Evolutionary conservation across 805 yeast species (phyloP), one percentile per base, ranked within the genome.

Genomic region (Debaryomyces maramus): DNA sequence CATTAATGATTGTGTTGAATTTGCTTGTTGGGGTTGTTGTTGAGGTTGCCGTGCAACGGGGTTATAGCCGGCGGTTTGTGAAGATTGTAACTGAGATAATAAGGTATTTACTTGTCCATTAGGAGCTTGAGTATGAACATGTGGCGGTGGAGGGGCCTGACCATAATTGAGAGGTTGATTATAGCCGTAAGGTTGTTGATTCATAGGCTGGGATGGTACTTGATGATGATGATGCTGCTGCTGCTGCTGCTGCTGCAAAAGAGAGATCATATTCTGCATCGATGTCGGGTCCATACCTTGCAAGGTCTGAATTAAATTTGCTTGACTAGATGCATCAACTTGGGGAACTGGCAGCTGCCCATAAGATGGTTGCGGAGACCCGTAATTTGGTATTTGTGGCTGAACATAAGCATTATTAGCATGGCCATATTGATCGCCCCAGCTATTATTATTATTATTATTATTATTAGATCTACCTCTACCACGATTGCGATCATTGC

Each of bases 221-320:
- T 33, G 39, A 9, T 31, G 39, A 22, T 38, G 50, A 32, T 46
- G 50, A 16, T 51, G 60, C 33, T 53, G 62, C 20, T 46, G 56
- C 40, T 46, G 58, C 35, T 51, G 60, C 33, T 53, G 61, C 26
- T 48, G 56, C 41, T 61, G 67, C 24, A 67, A 49, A 11, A 60
- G 41, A 11, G 51, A 46, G 9, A 66, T 50, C 45, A 65, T 55
- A 38, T 50, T 62, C 39, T 65, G 71, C 52, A 59, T 56, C 15
- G 70, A 52, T 14, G 53, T 46, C 3, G 67, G 67, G 37, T 64
- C 67, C 45, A 66, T 45, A 22, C 44, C 52, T 41, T 51, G 60
- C 17, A 56, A 42, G 10, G 53, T 51, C 32, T 45, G 52, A 19
- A 48, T 17, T 3, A 48, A 36, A 18, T 36, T 31, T 10, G 30